A percentile compares a stretch with the other conserved stretches of the same genome.
phyloP scores from a whole-genome alignment of 768 basidiomycete species.

The Ramaria sp. region DNA sequence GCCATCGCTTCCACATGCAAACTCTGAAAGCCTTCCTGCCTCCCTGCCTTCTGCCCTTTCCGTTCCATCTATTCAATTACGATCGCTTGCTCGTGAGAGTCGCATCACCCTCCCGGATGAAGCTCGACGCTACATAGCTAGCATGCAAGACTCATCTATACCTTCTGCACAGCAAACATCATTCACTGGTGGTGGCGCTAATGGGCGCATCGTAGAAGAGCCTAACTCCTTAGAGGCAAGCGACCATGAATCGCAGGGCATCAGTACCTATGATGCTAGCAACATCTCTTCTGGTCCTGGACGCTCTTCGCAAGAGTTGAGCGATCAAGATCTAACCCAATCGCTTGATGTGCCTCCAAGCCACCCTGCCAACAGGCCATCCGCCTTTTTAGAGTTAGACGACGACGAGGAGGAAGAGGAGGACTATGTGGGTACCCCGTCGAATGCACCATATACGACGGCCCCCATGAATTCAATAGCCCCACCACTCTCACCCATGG shows the following conservation, averaged over 20 bases:
- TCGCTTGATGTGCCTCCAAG: constrained; percentile 9
- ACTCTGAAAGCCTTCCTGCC: not conserved
- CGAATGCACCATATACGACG: constrained; percentile 15
- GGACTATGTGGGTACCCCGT: constrained; percentile 28
- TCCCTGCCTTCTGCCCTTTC: constrained; percentile 13
- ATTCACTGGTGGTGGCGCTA: not conserved
- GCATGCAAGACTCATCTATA: constrained; percentile 55
- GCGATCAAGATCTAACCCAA: constrained; percentile 2
- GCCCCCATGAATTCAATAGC: constrained; percentile 12
- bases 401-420: constrained; percentile 19
- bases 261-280: not conserved
- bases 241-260: not conserved
- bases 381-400: constrained; percentile 56
- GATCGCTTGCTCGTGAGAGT: constrained; percentile 43
- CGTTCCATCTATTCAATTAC: constrained; percentile 16
- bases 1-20: not conserved
- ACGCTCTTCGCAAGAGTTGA: not conserved
- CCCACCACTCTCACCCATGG: not conserved
- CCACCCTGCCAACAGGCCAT: constrained; percentile 19
- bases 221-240: not conserved
- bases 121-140: constrained; percentile 59
- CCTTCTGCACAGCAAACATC: constrained; percentile 20
- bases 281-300: not conserved
- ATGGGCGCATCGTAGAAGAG: not conserved
- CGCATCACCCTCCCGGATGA: constrained; percentile 67